A percentile compares a stretch with the other conserved stretches of the same genome.
Evolutionary conservation across 306 rosid genomes (phyloP).

Genomic region (Betula pendula): DNA sequence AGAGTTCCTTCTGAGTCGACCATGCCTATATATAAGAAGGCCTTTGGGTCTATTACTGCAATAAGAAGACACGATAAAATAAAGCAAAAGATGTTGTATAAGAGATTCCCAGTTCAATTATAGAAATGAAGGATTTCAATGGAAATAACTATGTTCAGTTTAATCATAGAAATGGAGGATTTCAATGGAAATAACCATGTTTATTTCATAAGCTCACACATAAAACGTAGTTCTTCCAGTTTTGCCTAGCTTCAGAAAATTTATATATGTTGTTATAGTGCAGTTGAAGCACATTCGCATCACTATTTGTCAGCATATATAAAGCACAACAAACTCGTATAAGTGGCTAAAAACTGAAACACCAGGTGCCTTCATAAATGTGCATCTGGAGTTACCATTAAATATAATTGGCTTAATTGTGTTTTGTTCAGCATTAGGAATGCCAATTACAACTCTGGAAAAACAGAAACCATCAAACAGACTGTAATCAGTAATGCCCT

Average conservation of each 20-base stretch:
- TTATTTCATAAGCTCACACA: neutral
- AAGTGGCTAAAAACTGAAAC: neutral
- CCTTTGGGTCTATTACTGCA: neutral
- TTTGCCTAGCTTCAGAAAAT: neutral
- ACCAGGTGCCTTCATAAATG: neutral
- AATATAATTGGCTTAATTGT: neutral
- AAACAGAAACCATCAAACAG: too few species aligned
- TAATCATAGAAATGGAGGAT: neutral
- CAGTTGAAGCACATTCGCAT: neutral
- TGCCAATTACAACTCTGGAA: neutral
- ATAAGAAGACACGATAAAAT: neutral
- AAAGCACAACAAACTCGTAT: neutral
- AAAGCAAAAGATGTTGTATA: neutral
- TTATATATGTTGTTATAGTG: neutral
- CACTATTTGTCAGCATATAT: neutral
- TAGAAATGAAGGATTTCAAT: neutral
- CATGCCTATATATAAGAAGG: constrained; percentile 21
- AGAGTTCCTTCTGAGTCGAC: neutral
- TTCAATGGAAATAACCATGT: neutral
- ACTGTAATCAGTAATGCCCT: neutral
- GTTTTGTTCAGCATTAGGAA: too few species aligned
- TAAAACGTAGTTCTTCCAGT: neutral
- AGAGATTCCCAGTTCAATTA: neutral
- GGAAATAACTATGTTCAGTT: neutral
- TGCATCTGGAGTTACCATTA: neutral